Evolutionary conservation across 768 basidiomycete species (phyloP).

Genomic region (Phaffia australis): DNA sequence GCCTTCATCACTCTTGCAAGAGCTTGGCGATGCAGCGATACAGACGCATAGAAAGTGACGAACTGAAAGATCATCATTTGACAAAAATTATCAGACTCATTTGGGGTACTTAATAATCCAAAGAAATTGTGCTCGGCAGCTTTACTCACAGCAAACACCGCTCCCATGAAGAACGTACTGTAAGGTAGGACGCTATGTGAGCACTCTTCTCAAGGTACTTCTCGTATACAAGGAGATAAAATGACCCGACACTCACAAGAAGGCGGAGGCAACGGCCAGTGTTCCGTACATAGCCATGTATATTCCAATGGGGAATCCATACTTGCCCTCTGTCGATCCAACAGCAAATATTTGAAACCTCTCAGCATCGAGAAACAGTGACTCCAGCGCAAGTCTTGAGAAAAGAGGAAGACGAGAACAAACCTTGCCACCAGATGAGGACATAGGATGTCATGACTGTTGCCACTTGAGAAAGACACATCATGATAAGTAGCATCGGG

Average conservation of each 20-base stretch:
- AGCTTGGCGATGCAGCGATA: slow-evolving; percentile 49
- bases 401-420: slow-evolving; percentile 49
- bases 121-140: too few species aligned
- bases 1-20: slow-evolving; percentile 53
- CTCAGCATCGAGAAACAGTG: slow-evolving; percentile 50
- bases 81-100: too few species aligned
- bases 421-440: slow-evolving; percentile 17
- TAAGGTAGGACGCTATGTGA: slow-evolving; percentile 39
- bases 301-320: slow-evolving; percentile 44
- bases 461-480: slow-evolving; percentile 16
- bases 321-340: slow-evolving; percentile 52
- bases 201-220: background rate
- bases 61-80: too few species aligned
- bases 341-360: slow-evolving; percentile 39
- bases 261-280: slow-evolving; percentile 57
- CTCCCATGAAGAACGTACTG: slow-evolving; percentile 27
- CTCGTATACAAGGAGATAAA: slow-evolving; percentile 31
- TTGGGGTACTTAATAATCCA: slow-evolving; percentile 27
- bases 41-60: slow-evolving; percentile 56
- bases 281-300: slow-evolving; percentile 59
- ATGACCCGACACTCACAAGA: slow-evolving; percentile 45
- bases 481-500: slow-evolving; percentile 45
- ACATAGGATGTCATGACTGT: slow-evolving; percentile 17
- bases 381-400: slow-evolving; percentile 53
- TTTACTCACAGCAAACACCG: slow-evolving; percentile 47